These are phyloP conservation scores for Spirogloea muscicola DNA, from an alignment of 139 green algal genomes.

Conservation along the genomic window DNA sequence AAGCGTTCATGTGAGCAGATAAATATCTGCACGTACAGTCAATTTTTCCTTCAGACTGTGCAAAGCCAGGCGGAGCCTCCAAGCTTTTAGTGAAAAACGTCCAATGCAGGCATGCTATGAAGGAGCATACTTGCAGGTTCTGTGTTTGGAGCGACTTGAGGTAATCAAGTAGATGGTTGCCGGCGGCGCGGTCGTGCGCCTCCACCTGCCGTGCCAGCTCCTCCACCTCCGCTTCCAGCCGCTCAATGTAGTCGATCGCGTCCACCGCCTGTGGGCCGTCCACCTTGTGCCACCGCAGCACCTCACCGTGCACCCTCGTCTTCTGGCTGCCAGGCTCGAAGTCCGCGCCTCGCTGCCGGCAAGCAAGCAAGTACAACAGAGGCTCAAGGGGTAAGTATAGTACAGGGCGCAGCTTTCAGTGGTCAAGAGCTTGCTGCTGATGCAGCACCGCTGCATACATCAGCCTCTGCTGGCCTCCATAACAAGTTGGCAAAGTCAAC, in stretches of 20 bases:
- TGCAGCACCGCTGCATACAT: too few species aligned
- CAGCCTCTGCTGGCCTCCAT: too few species aligned
- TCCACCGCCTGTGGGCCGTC: constrained; percentile 61
- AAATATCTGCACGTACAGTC: background rate
- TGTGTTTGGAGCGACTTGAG: constrained; percentile 62
- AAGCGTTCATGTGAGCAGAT: background rate
- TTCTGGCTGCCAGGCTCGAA: constrained; percentile 63
- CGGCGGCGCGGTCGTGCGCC: background rate
- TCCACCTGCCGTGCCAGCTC: constrained; percentile 23
- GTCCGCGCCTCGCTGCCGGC: too few species aligned
- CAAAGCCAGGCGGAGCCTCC: background rate
- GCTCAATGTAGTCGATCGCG: constrained; percentile 73
- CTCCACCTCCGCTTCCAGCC: constrained; percentile 60
- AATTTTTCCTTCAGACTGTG: background rate
- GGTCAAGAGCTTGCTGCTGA: too few species aligned
- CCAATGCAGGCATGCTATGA: background rate
- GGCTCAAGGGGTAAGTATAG: too few species aligned
- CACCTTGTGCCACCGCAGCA: constrained; percentile 74
- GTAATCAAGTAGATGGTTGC: constrained; percentile 64
- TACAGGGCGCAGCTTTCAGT: too few species aligned
- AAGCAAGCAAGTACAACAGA: too few species aligned
- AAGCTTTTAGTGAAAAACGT: background rate
- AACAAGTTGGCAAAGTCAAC: too few species aligned
- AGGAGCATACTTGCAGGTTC: constrained; percentile 48
- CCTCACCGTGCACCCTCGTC: constrained; percentile 65